Percentiles rank a stretch among this genome's conserved stretches.
phyloP scores from a whole-genome alignment of 345 rosid genomes.

The Erodium maritimum region DNA sequence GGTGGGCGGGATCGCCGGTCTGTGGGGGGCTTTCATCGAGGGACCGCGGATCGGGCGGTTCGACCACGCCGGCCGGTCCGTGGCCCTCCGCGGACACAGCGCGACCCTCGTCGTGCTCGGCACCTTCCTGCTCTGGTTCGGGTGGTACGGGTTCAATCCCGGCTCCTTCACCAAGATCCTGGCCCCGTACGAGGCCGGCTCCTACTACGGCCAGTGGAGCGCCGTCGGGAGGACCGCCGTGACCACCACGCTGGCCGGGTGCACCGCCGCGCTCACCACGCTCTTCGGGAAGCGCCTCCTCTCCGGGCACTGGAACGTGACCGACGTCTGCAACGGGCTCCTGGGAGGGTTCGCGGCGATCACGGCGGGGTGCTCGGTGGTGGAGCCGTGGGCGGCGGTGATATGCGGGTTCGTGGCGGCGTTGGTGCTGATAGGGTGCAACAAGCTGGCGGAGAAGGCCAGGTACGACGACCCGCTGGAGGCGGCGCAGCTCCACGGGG shows the following conservation, averaged over 20 bases:
- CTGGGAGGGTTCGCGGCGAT: slow-evolving; percentile 51
- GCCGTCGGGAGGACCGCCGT: slow-evolving; percentile 35
- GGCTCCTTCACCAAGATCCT: slow-evolving; percentile 43
- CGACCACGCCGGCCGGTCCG: slow-evolving; percentile 37
- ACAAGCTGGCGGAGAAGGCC: slow-evolving; percentile 26
- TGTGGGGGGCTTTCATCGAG: slow-evolving; percentile 44
- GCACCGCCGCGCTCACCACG: slow-evolving; percentile 37
- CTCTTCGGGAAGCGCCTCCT: slow-evolving; percentile 25
- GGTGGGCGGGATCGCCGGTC: slow-evolving; percentile 46
- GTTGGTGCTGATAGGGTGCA: slow-evolving; percentile 43
- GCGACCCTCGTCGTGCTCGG: slow-evolving; percentile 52
- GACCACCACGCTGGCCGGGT: slow-evolving; percentile 43
- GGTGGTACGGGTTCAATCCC: slow-evolving; percentile 60
- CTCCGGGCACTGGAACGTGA: slow-evolving; percentile 51
- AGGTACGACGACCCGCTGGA: slow-evolving; percentile 53
- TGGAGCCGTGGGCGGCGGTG: slow-evolving; percentile 62
- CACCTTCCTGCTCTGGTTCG: slow-evolving; percentile 47
- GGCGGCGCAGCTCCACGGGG: slow-evolving; percentile 48
- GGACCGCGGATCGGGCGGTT: slow-evolving; percentile 52
- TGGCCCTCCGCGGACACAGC: slow-evolving; percentile 47
- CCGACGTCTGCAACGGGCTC: slow-evolving; percentile 49
- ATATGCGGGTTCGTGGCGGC: slow-evolving; percentile 38
- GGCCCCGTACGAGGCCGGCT: slow-evolving; percentile 31
- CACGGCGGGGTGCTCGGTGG: slow-evolving; percentile 54
- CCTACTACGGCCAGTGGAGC: slow-evolving; percentile 50